Conservation (phyloP, 31 red algal species). For the Asparagopsis taxiformis region DNA sequence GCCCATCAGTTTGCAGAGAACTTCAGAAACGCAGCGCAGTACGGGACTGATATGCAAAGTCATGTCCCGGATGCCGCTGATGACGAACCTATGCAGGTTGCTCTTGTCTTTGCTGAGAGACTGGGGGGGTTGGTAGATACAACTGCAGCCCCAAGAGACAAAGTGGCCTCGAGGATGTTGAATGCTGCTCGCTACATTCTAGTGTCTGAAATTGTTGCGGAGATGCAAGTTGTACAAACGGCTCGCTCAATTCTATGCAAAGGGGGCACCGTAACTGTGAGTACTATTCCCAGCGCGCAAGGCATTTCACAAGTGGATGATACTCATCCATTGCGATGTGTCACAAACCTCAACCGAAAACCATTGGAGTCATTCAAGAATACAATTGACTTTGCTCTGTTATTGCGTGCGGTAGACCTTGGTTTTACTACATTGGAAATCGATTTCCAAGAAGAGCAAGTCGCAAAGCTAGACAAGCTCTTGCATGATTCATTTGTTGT, state of each 20-base stretch:
- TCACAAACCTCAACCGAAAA: slow-evolving; percentile 42
- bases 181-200: slow-evolving; percentile 61
- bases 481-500: slow-evolving; percentile 43
- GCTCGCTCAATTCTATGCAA: slow-evolving; percentile 46
- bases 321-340: slow-evolving; percentile 63
- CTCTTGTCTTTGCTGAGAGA: slow-evolving; percentile 34
- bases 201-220: slow-evolving; percentile 55
- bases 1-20: slow-evolving; percentile 65
- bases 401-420: slow-evolving; percentile 50
- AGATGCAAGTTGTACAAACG: slow-evolving; percentile 51
- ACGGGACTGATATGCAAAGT: slow-evolving; percentile 40
- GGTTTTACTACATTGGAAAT: slow-evolving; percentile 62
- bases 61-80: slow-evolving; percentile 59
- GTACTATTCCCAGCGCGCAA: slow-evolving; percentile 50
- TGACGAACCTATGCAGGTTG: slow-evolving; percentile 51
- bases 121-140: slow-evolving; percentile 31
- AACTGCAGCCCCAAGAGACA: neutral
- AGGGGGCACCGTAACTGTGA: slow-evolving; percentile 48
- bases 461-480: slow-evolving; percentile 14
- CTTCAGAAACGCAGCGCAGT: slow-evolving; percentile 31
- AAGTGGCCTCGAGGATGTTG: slow-evolving; percentile 25
- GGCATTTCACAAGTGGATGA: slow-evolving; percentile 72
- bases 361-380: slow-evolving; percentile 44
- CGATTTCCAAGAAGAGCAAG: slow-evolving; percentile 36
- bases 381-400: slow-evolving; percentile 51